Percentiles rank a stretch among this genome's conserved stretches.
Evolutionary conservation across 805 yeast genomes (phyloP).

Genomic region (Starmera dryadoides): DNA sequence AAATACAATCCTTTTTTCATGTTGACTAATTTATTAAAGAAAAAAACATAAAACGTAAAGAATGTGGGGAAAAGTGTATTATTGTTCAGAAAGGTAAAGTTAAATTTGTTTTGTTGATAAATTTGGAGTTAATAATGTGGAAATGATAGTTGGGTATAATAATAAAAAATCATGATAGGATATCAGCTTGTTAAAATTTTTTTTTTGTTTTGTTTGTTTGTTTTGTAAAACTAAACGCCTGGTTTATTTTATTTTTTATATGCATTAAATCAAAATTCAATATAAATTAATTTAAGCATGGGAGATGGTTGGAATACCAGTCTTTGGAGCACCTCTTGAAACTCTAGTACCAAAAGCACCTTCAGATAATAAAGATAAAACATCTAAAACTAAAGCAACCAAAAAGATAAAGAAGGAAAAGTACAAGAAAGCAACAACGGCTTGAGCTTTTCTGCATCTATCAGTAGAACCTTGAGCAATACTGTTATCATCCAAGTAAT

Average conservation of each 20-base stretch:
- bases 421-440: conserved; percentile 74
- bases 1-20: too few relatives aligned
- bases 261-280: neutral
- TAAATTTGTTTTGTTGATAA: too few relatives aligned
- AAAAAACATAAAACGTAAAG: too few relatives aligned
- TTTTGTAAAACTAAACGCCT: neutral
- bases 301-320: conserved; percentile 86
- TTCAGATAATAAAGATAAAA: conserved; percentile 48
- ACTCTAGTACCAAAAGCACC: conserved; percentile 49
- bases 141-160: too few relatives aligned
- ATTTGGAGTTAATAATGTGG: too few relatives aligned
- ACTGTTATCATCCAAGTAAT: conserved; percentile 56
- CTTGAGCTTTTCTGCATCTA: conserved; percentile 96
- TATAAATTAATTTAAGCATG: conserved; percentile 66
- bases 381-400: conserved; percentile 49
- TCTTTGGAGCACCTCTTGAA: conserved; percentile 47
- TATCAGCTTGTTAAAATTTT: neutral
- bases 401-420: conserved; percentile 73
- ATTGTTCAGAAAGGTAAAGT: too few relatives aligned
- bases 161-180: too few relatives aligned
- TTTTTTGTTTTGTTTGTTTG: neutral
- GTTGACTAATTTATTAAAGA: too few relatives aligned
- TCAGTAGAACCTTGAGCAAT: conserved; percentile 69
- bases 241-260: neutral
- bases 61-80: too few relatives aligned